Evolutionary conservation across 208 protist genomes (phyloP).

Genomic region (Leishmania tarentolae): DNA sequence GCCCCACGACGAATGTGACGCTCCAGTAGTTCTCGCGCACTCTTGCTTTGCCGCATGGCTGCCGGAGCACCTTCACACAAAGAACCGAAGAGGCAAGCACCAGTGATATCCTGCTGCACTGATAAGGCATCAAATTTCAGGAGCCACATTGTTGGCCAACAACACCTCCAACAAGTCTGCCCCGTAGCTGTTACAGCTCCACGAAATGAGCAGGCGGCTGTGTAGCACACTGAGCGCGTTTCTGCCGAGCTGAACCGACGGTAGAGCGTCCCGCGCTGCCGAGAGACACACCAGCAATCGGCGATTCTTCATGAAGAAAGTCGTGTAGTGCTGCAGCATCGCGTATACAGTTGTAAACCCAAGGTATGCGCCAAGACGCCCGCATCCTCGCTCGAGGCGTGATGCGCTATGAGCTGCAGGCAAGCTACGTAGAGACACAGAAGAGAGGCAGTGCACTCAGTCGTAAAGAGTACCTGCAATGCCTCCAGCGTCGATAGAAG

Average conservation of each 20-base stretch:
- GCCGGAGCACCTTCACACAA: slow-evolving; percentile 6
- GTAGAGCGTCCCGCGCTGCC: slow-evolving; percentile 23
- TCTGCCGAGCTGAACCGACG: background rate
- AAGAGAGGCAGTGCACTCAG: slow-evolving; percentile 15
- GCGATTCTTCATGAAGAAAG: slow-evolving; percentile 14
- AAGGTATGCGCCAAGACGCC: background rate
- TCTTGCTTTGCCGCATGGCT: background rate
- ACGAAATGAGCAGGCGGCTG: slow-evolving; percentile 25
- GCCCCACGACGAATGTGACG: slow-evolving; percentile 1
- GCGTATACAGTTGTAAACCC: slow-evolving; percentile 7
- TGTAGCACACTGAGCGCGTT: background rate
- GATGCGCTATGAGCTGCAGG: slow-evolving; percentile 6
- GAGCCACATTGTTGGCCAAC: slow-evolving; percentile 14
- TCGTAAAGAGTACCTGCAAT: slow-evolving; percentile 19
- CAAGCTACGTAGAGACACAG: slow-evolving; percentile 18
- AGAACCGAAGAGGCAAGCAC: slow-evolving; percentile 11
- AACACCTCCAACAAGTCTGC: slow-evolving; percentile 26
- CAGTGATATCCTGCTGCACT: slow-evolving; percentile 9
- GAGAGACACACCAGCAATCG: slow-evolving; percentile 16
- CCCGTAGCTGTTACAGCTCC: slow-evolving; percentile 21
- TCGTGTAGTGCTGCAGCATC: slow-evolving; percentile 12
- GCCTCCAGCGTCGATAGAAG: background rate
- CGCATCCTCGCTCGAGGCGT: background rate
- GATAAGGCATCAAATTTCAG: slow-evolving; percentile 13
- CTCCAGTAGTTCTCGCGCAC: background rate